Evolutionary conservation across 805 yeast species (phyloP).

Genomic region (Teunomyces stri): DNA sequence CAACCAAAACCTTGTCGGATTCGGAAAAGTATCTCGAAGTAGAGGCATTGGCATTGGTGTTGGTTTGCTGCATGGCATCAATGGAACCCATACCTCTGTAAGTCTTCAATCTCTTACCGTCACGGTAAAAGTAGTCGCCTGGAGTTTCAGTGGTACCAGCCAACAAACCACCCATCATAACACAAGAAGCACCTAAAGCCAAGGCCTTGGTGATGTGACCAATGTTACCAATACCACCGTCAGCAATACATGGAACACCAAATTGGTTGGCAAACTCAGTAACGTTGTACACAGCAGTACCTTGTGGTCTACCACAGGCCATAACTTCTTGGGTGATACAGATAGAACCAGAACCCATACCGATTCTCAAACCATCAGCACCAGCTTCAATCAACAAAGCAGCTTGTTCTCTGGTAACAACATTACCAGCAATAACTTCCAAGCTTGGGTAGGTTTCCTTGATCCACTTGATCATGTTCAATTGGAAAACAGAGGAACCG

Average conservation of each 20-base stretch:
- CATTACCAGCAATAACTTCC: constrained; percentile 96
- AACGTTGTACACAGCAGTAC: constrained; percentile 95
- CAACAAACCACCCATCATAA: constrained; percentile 99
- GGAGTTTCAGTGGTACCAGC: constrained; percentile 99
- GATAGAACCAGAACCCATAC: constrained; percentile 99
- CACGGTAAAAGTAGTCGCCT: constrained; percentile 96
- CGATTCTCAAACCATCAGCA: constrained; percentile 97
- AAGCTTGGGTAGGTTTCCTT: constrained; percentile 75
- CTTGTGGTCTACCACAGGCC: constrained; percentile 99
- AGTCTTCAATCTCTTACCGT: constrained; percentile 94
- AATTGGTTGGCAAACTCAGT: constrained; percentile 90
- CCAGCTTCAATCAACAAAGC: constrained; percentile 90
- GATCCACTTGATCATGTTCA: constrained; percentile 90
- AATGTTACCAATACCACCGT: constrained; percentile 98
- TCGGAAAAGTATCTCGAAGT: constrained; percentile 98
- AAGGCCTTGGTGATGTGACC: constrained; percentile 97
- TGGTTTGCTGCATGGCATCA: constrained; percentile 96
- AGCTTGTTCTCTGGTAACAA: constrained; percentile 98
- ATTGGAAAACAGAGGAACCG: constrained; percentile 95
- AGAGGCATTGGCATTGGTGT: constrained; percentile 89
- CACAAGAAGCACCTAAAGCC: constrained; percentile 94
- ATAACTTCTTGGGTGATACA: constrained; percentile 99
- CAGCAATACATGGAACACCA: constrained; percentile 98
- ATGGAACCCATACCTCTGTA: constrained; percentile 99
- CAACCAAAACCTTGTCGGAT: constrained; percentile 91